A percentile compares a stretch with the other conserved stretches of the same genome.
Evolutionary conservation across 2,329 filamentous ascomycete genomes (phyloP).

Genomic region (Penicillium hesseltinei): DNA sequence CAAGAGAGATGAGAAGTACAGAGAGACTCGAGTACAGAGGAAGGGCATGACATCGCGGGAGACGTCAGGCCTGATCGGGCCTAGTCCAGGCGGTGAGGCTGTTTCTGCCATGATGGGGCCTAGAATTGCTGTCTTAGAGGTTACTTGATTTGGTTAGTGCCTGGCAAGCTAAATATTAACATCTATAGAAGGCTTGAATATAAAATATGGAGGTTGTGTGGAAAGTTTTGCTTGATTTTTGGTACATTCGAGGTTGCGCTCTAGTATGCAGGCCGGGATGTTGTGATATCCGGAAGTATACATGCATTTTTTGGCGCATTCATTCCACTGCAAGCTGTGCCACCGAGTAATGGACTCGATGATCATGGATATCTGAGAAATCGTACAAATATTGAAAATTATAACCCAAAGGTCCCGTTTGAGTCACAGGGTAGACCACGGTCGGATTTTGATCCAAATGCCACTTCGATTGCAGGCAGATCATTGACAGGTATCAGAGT

Average conservation of each 20-base stretch:
- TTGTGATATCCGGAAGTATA: constrained; percentile 10
- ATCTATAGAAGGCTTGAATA: neutral
- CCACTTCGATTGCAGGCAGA: neutral
- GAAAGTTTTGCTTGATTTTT: neutral
- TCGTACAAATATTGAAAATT: neutral
- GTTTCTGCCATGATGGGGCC: constrained; percentile 21
- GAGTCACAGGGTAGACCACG: neutral
- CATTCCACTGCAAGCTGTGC: constrained; percentile 1
- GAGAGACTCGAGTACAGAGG: constrained; percentile 18
- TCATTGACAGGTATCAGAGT: neutral
- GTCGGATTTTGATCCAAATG: neutral
- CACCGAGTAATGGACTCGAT: neutral
- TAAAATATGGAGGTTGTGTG: neutral
- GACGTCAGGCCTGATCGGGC: constrained; percentile 25
- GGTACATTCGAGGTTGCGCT: neutral
- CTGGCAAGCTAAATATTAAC: neutral
- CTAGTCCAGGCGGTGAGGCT: constrained; percentile 22
- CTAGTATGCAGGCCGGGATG: neutral
- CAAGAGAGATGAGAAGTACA: constrained; percentile 19
- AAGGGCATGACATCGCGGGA: constrained; percentile 26
- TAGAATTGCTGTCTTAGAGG: constrained; percentile 6
- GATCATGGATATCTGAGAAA: neutral
- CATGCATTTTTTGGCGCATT: constrained; percentile 1
- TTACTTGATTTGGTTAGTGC: constrained; percentile 11
- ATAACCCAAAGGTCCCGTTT: neutral